These are phyloP conservation scores for Pleurotus platypus DNA, from an alignment of 768 basidiomycete species.

Conservation along the genomic window DNA sequence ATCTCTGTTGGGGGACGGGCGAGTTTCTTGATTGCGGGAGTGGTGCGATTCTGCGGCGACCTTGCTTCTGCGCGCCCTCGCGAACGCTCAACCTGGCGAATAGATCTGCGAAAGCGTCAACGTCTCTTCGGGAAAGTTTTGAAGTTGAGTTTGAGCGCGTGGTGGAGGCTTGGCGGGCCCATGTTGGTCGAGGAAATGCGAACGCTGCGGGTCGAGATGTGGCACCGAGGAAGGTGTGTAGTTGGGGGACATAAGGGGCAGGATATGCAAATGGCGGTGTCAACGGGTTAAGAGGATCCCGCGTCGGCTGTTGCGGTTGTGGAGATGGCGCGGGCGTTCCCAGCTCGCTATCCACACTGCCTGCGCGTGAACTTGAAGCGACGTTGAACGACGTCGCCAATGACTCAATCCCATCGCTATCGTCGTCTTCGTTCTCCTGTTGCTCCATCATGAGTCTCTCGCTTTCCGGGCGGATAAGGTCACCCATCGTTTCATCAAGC, in stretches of 20 bases:
- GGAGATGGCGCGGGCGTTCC: not conserved
- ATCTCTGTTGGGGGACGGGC: not conserved
- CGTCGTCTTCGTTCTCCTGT: conserved; percentile 8
- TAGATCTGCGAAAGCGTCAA: conserved; percentile 20
- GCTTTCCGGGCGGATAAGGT: conserved; percentile 17
- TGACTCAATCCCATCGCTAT: not conserved
- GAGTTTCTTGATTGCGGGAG: not conserved
- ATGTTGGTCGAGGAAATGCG: conserved; percentile 24
- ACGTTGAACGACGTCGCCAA: too few relatives aligned
- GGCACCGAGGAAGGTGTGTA: conserved; percentile 8
- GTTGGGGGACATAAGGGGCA: conserved; percentile 7
- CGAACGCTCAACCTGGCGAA: conserved; percentile 23
- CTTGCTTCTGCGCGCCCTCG: not conserved
- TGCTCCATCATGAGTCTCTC: conserved; percentile 7
- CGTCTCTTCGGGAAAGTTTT: not conserved
- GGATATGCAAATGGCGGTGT: conserved; percentile 25
- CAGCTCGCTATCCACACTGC: too few relatives aligned
- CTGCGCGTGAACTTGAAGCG: too few relatives aligned
- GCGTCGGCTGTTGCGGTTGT: not conserved
- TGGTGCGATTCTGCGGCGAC: conserved; percentile 1
- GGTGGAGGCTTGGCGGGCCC: conserved; percentile 25
- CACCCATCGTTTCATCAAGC: conserved; percentile 22
- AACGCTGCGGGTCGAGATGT: conserved; percentile 6
- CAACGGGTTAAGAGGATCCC: conserved; percentile 3
- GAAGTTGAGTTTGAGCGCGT: not conserved